Evolutionary conservation across 495 filamentous ascomycete species (phyloP).

Genomic region (Penicillium egyptiacum): DNA sequence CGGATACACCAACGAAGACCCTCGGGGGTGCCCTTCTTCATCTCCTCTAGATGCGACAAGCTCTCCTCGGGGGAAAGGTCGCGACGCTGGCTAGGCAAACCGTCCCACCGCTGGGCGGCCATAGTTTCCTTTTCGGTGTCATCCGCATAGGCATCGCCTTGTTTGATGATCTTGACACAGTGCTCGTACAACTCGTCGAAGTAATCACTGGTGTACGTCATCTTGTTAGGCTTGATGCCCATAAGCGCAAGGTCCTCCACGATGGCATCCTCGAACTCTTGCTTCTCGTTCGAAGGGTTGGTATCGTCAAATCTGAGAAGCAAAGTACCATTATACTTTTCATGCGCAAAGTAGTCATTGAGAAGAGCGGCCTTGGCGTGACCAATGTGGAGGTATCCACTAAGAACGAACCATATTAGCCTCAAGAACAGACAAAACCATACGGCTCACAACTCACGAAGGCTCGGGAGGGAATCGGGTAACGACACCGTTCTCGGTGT

Average conservation of each 20-base stretch:
- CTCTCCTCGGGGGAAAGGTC: slow-evolving; percentile 79
- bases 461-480: slow-evolving; percentile 95
- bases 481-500: slow-evolving; percentile 89
- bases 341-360: slow-evolving; percentile 92
- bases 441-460: slow-evolving; percentile 56
- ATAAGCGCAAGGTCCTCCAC: slow-evolving; percentile 81
- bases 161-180: slow-evolving; percentile 74
- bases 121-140: slow-evolving; percentile 88
- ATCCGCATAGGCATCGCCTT: slow-evolving; percentile 84
- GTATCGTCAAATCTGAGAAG: slow-evolving; percentile 84
- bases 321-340: slow-evolving; percentile 80
- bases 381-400: slow-evolving; percentile 89
- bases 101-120: slow-evolving; percentile 72
- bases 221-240: slow-evolving; percentile 78
- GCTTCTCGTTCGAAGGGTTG: slow-evolving; percentile 89
- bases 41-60: slow-evolving; percentile 77
- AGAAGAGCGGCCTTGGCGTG: slow-evolving; percentile 91
- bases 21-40: slow-evolving; percentile 77
- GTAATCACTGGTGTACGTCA: slow-evolving; percentile 84
- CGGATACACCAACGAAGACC: slow-evolving; percentile 82
- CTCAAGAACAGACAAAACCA: not conserved
- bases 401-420: slow-evolving; percentile 25
- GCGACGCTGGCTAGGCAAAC: slow-evolving; percentile 71
- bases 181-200: slow-evolving; percentile 84
- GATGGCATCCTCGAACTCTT: slow-evolving; percentile 88